phyloP scores from a whole-genome alignment of 306 rosid species.

The Herpetospermum pedunculosum region DNA sequence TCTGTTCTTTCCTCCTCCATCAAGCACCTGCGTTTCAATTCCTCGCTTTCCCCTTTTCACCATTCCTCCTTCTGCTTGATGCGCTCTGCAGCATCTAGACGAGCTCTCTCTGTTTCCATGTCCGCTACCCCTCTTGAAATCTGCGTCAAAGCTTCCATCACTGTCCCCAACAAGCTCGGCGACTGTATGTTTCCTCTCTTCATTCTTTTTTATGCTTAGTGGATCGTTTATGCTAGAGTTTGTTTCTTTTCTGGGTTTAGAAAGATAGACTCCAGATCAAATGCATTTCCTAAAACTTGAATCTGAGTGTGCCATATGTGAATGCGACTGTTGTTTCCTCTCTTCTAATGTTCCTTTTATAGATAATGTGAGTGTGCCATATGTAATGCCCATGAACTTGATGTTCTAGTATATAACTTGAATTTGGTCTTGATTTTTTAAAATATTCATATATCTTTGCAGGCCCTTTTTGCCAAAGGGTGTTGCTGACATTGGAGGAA shows the following conservation, averaged over 20 bases:
- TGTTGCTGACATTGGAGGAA: conserved; percentile 76
- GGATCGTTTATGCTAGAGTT: too few species aligned
- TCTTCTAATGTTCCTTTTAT: too few species aligned
- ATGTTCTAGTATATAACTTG: not conserved
- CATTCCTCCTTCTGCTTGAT: not conserved
- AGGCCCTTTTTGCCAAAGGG: conserved; percentile 94
- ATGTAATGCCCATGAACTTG: not conserved
- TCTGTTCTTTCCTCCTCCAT: conserved; percentile 47
- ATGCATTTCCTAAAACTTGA: not conserved
- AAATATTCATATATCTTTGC: conserved; percentile 7
- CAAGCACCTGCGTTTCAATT: conserved; percentile 23
- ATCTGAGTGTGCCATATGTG: too few species aligned
- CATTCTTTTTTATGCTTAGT: not conserved
- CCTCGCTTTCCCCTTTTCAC: conserved; percentile 14
- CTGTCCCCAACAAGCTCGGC: conserved; percentile 51
- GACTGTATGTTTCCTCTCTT: conserved; percentile 44
- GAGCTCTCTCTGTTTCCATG: conserved; percentile 40
- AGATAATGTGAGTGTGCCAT: too few species aligned
- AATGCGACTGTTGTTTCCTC: too few species aligned
- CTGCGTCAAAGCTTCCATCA: conserved; percentile 60
- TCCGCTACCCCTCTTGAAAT: conserved; percentile 45
- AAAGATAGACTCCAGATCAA: too few species aligned
- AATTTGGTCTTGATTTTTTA: not conserved
- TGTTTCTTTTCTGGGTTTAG: too few species aligned
- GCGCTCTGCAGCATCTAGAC: conserved; percentile 8